Evolutionary conservation across 2,329 filamentous ascomycete genomes (phyloP).

Genomic region (Kalmusia sp.): DNA sequence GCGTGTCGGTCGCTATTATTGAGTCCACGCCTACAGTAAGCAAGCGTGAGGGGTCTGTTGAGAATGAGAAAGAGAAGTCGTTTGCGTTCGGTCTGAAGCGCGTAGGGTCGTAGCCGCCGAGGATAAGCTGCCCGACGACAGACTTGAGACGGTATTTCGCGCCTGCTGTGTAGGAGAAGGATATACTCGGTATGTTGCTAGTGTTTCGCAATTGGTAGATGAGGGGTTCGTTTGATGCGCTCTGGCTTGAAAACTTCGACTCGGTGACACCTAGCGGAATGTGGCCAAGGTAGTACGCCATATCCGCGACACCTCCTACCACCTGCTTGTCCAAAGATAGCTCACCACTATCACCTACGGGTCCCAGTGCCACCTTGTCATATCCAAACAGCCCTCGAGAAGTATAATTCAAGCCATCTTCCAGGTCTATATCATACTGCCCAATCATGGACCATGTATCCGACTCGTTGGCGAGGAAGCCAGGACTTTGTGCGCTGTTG

Average conservation of each 20-base stretch:
- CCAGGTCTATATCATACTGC: constrained; percentile 38
- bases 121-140: constrained; percentile 43
- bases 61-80: constrained; percentile 41
- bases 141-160: constrained; percentile 42
- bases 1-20: constrained; percentile 38
- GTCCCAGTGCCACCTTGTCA: constrained; percentile 37
- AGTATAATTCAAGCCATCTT: constrained; percentile 36
- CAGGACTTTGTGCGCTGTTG: constrained; percentile 34
- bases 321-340: constrained; percentile 36
- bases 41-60: constrained; percentile 37
- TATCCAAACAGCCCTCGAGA: constrained; percentile 39
- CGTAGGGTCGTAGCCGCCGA: constrained; percentile 52
- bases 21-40: constrained; percentile 44
- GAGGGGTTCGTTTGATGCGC: constrained; percentile 33
- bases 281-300: constrained; percentile 39
- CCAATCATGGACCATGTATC: constrained; percentile 43
- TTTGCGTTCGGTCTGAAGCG: constrained; percentile 41
- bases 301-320: constrained; percentile 36
- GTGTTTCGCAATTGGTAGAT: constrained; percentile 36
- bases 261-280: constrained; percentile 38
- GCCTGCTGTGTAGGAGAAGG: constrained; percentile 46
- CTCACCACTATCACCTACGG: constrained; percentile 23
- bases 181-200: constrained; percentile 42
- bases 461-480: constrained; percentile 39
- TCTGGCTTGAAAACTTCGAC: constrained; percentile 37